Evolutionary conservation across 2,329 filamentous ascomycete genomes (phyloP).

Genomic region (Xenosphaeropsis pyriputrescens): DNA sequence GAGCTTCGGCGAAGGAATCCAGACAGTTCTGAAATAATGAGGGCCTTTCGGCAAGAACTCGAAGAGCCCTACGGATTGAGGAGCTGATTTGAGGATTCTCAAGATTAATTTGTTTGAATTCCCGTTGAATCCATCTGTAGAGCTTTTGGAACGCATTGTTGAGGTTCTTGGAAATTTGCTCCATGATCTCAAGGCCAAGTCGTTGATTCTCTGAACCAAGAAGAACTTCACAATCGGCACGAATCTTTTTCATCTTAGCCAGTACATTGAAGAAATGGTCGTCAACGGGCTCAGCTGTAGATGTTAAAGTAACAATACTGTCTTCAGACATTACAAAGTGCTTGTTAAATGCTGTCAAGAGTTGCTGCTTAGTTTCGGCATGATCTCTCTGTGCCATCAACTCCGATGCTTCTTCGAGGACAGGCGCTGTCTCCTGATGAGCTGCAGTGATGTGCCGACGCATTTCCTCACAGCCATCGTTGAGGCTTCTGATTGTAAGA

Average conservation of each 20-base stretch:
- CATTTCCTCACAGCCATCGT: conserved; percentile 69
- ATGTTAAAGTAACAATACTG: conserved; percentile 62
- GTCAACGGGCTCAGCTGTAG: conserved; percentile 68
- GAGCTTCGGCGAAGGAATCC: conserved; percentile 81
- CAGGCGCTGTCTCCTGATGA: conserved; percentile 56
- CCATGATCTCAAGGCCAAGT: conserved; percentile 79
- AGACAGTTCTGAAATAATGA: conserved; percentile 86
- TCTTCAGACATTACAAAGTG: conserved; percentile 80
- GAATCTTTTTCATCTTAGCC: conserved; percentile 69
- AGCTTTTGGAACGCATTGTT: conserved; percentile 90
- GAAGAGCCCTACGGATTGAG: conserved; percentile 68
- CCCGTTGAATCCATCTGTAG: conserved; percentile 86
- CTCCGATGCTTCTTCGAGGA: conserved; percentile 62
- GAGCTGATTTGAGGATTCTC: conserved; percentile 88
- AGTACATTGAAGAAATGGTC: conserved; percentile 72
- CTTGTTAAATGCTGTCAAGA: conserved; percentile 62
- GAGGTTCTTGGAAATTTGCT: conserved; percentile 73
- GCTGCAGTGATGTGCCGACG: conserved; percentile 63
- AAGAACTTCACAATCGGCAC: conserved; percentile 76
- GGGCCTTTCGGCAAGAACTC: conserved; percentile 79
- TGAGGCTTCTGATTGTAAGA: conserved; percentile 60
- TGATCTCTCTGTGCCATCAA: conserved; percentile 61
- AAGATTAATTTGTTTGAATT: conserved; percentile 83
- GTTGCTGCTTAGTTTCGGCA: conserved; percentile 63
- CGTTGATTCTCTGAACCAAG: conserved; percentile 84